A percentile compares a stretch with the other conserved stretches of the same genome.
phyloP scores from a whole-genome alignment of 2,329 filamentous ascomycete genomes.

The Chaetomiaceae sp. region DNA sequence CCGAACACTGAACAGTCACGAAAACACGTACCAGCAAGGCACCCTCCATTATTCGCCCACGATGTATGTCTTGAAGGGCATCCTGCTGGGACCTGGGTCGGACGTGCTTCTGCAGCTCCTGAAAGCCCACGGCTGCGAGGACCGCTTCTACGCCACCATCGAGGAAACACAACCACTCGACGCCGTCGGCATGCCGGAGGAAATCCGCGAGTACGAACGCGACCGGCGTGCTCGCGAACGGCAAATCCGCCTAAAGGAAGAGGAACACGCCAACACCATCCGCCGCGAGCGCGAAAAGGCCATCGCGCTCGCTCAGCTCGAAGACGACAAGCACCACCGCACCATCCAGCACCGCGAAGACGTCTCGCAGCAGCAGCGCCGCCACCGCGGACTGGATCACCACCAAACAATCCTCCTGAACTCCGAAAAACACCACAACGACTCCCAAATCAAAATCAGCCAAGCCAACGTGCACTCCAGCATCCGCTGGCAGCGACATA shows the following conservation, averaged over 20 bases:
- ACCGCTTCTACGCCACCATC: conserved; percentile 23
- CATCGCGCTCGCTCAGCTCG: conserved; percentile 9
- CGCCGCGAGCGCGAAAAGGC: conserved; percentile 19
- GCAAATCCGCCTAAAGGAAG: conserved; percentile 13
- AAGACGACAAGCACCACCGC: conserved; percentile 14
- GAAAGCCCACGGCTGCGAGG: conserved; percentile 18
- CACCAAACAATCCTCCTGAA: conserved; percentile 12
- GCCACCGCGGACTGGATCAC: conserved; percentile 17
- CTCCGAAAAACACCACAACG: conserved; percentile 15
- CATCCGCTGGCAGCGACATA: conserved; percentile 18
- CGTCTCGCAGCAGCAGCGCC: conserved; percentile 14
- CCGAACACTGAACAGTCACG: conserved; percentile 24
- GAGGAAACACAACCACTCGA: conserved; percentile 20
- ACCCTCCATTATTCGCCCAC: conserved; percentile 27
- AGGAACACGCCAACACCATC: conserved; percentile 15
- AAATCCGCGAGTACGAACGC: conserved; percentile 22
- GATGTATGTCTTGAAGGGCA: conserved; percentile 26
- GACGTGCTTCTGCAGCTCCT: conserved; percentile 18
- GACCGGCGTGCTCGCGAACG: conserved; percentile 17
- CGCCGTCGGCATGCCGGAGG: conserved; percentile 21
- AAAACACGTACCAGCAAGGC: conserved; percentile 26
- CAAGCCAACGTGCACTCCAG: conserved; percentile 11
- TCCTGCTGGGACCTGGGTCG: conserved; percentile 16
- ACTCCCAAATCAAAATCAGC: conserved; percentile 14
- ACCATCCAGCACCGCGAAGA: conserved; percentile 16